phyloP scores from a whole-genome alignment of 1,284 basidiomycete genomes.

The Cryptococcus jaspeensis region DNA sequence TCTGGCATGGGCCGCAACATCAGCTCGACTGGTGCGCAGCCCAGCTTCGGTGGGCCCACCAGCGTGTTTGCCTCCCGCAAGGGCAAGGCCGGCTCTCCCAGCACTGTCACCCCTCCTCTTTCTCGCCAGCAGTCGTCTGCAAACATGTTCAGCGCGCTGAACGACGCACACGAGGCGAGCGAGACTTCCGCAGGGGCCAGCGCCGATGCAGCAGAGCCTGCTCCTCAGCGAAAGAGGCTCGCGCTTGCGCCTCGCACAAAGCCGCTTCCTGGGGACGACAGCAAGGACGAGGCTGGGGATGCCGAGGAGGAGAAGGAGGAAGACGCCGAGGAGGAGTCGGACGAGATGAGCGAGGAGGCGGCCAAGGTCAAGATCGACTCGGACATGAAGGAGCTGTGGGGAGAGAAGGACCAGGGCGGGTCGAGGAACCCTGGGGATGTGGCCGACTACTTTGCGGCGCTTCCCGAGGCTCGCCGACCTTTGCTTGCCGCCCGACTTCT shows the following conservation, averaged over 20 bases:
- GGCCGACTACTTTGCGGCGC: conserved; percentile 69
- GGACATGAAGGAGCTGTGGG: conserved; percentile 56
- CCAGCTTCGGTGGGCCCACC: conserved; percentile 74
- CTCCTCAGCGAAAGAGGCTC: conserved; percentile 65
- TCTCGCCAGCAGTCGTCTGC: conserved; percentile 72
- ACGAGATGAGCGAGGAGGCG: conserved; percentile 65
- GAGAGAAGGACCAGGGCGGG: conserved; percentile 49
- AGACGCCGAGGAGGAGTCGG: conserved; percentile 58
- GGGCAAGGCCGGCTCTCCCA: conserved; percentile 57
- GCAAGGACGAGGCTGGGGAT: conserved; percentile 39
- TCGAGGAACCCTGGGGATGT: conserved; percentile 49
- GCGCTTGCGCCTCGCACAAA: conserved; percentile 60
- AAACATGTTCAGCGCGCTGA: conserved; percentile 84
- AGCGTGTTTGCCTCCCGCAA: conserved; percentile 72
- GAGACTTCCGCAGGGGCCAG: conserved; percentile 36
- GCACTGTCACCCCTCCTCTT: conserved; percentile 61
- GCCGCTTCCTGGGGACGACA: conserved; percentile 52
- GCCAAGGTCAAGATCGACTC: conserved; percentile 71
- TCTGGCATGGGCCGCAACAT: conserved; percentile 69
- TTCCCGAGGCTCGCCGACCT: conserved; percentile 52
- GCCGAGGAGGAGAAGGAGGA: conserved; percentile 54
- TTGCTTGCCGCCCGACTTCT: conserved; percentile 72
- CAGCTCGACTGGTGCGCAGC: conserved; percentile 68
- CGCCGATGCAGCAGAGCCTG: conserved; percentile 47
- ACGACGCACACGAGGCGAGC: conserved; percentile 57